Conservation (phyloP, 805 yeast genomes). For the Ogataea thermomethanolica region DNA sequence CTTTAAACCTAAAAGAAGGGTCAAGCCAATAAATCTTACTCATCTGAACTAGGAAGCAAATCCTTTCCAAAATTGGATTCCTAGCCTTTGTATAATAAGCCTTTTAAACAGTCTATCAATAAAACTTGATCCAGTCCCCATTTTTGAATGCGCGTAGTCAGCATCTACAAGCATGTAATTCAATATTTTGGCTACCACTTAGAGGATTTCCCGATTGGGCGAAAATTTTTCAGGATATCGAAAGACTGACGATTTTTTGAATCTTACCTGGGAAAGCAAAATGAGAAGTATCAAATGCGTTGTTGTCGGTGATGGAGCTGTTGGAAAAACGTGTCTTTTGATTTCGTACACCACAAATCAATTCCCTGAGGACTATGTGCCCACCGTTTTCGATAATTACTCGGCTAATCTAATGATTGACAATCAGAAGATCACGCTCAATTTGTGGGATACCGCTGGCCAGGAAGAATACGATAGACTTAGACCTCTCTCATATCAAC, state of each 20-base stretch:
- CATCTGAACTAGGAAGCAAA: too few relatives aligned
- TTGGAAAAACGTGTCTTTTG: slow-evolving; percentile 86
- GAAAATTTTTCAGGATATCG: slow-evolving; percentile 1
- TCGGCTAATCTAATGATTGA: slow-evolving; percentile 82
- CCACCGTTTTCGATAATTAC: slow-evolving; percentile 92
- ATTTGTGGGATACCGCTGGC: slow-evolving; percentile 96
- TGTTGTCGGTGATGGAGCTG: slow-evolving; percentile 94
- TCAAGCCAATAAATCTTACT: too few relatives aligned
- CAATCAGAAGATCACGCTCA: slow-evolving; percentile 77
- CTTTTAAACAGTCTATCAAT: too few relatives aligned
- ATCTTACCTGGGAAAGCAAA: background rate
- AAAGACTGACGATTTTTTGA: background rate
- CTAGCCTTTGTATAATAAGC: too few relatives aligned
- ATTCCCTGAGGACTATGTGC: slow-evolving; percentile 89
- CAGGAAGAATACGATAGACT: slow-evolving; percentile 88
- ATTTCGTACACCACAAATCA: slow-evolving; percentile 90
- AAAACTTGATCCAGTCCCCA: too few relatives aligned
- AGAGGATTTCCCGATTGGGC: slow-evolving; percentile 9
- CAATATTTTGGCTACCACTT: background rate
- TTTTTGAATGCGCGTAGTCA: too few relatives aligned
- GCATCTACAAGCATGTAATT: too few relatives aligned
- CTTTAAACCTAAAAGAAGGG: too few relatives aligned
- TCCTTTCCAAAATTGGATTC: too few relatives aligned
- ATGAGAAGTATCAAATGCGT: slow-evolving; percentile 68
- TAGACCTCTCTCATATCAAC: slow-evolving; percentile 88